A percentile compares a stretch with the other conserved stretches of the same genome.
Evolutionary conservation across 73 alveolate species (phyloP).

Genomic region (Breviolum minutum): DNA sequence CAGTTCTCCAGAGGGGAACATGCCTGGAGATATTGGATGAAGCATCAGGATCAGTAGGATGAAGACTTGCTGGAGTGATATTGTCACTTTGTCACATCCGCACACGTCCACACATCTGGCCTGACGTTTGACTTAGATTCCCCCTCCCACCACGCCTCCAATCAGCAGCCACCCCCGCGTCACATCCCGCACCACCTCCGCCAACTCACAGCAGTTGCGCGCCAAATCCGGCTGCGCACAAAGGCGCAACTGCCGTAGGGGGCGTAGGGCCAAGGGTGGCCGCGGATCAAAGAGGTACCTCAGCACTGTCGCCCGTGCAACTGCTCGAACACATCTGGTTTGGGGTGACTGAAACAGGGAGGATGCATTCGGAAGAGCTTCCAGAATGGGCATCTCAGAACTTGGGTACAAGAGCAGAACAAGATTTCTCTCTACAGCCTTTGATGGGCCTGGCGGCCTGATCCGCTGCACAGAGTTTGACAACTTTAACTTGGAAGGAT

Average conservation of each 20-base stretch:
- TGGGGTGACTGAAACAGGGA: too few relatives aligned
- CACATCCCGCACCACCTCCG: background rate
- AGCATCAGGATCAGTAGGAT: too few relatives aligned
- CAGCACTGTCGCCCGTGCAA: background rate
- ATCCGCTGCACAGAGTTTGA: background rate
- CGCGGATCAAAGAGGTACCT: constrained; percentile 60
- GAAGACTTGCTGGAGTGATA: too few relatives aligned
- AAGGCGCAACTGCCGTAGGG: constrained; percentile 52
- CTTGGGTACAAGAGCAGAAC: background rate
- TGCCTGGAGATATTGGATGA: too few relatives aligned
- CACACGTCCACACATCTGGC: too few relatives aligned
- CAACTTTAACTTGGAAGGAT: too few relatives aligned
- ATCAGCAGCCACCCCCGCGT: constrained; percentile 68
- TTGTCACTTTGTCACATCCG: too few relatives aligned
- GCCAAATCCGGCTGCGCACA: constrained; percentile 52
- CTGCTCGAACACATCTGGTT: background rate
- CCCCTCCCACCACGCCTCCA: constrained; percentile 34
- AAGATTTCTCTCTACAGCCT: background rate
- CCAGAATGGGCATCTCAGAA: background rate
- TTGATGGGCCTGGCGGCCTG: background rate
- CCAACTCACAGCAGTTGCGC: constrained; percentile 1
- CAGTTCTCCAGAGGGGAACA: too few relatives aligned
- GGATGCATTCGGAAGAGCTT: background rate
- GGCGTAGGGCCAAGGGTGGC: constrained; percentile 60
- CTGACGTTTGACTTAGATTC: too few relatives aligned